Evolutionary conservation across 202 grass and related monocot genomes (phyloP).

Genomic region (Carex arenaria): DNA sequence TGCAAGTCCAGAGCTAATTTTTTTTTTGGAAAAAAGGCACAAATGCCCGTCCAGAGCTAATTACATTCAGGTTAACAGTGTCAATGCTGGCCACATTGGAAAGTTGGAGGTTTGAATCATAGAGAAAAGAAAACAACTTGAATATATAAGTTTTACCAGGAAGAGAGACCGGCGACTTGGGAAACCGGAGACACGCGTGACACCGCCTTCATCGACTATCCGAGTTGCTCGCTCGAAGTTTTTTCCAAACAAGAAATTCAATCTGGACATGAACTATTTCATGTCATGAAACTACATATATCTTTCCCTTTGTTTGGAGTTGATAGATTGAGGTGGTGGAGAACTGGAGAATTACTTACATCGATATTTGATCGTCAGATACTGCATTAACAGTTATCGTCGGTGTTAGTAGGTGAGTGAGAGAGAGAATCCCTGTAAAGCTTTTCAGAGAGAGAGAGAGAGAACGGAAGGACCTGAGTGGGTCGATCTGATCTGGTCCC

Average conservation of each 20-base stretch:
- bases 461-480: slow-evolving; percentile 20
- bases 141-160: slow-evolving; percentile 38
- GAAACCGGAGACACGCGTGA: slow-evolving; percentile 51
- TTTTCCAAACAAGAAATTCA: slow-evolving; percentile 79
- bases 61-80: background rate
- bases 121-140: background rate
- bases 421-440: background rate
- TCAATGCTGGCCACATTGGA: background rate
- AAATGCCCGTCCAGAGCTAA: background rate
- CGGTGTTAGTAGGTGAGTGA: background rate
- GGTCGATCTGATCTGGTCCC: slow-evolving; percentile 58
- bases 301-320: background rate
- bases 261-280: slow-evolving; percentile 32
- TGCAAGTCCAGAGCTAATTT: background rate
- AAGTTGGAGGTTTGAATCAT: background rate
- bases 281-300: background rate
- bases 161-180: slow-evolving; percentile 83
- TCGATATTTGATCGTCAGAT: slow-evolving; percentile 73
- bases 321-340: background rate
- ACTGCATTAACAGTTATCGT: slow-evolving; percentile 8
- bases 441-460: background rate
- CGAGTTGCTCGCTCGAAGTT: slow-evolving; percentile 82
- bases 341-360: slow-evolving; percentile 27
- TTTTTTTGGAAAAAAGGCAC: too few relatives aligned
- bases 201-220: slow-evolving; percentile 84